phyloP scores from a whole-genome alignment of 495 filamentous ascomycete species.

The Hypomontagnella submonticulosa region DNA sequence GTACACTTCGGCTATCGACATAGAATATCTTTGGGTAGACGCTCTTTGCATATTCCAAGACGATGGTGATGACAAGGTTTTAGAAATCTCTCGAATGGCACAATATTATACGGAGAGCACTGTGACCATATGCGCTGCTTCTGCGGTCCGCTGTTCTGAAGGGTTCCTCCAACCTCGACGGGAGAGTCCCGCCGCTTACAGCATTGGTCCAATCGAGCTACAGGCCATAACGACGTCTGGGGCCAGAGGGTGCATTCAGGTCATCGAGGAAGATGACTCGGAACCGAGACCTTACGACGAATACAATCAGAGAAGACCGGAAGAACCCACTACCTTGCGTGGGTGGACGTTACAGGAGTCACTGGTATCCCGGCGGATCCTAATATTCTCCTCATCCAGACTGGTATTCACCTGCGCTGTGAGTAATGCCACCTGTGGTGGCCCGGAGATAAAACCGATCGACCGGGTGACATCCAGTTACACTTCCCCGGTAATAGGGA shows the following conservation, averaged over 20 bases:
- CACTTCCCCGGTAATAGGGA: constrained; percentile 19
- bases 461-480: constrained; percentile 22
- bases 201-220: constrained; percentile 26
- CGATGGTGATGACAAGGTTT: constrained; percentile 35
- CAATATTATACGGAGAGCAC: constrained; percentile 35
- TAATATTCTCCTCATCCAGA: constrained; percentile 37
- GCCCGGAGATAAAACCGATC: constrained; percentile 14
- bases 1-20: constrained; percentile 31
- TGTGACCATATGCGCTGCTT: constrained; percentile 40
- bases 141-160: constrained; percentile 25
- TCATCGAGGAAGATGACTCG: neutral
- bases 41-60: constrained; percentile 49
- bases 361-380: constrained; percentile 37
- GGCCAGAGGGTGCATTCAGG: constrained; percentile 19
- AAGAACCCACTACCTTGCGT: constrained; percentile 30
- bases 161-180: constrained; percentile 28
- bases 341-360: constrained; percentile 47
- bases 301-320: constrained; percentile 9
- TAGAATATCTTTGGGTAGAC: constrained; percentile 48
- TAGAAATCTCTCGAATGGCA: constrained; percentile 43
- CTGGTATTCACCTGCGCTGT: constrained; percentile 34
- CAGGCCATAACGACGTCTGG: constrained; percentile 17
- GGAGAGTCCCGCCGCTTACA: constrained; percentile 17
- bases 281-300: constrained; percentile 2
- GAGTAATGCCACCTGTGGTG: constrained; percentile 32